Evolutionary conservation across 305 asterid genomes (phyloP).

Genomic region (Fraxinus latifolia): DNA sequence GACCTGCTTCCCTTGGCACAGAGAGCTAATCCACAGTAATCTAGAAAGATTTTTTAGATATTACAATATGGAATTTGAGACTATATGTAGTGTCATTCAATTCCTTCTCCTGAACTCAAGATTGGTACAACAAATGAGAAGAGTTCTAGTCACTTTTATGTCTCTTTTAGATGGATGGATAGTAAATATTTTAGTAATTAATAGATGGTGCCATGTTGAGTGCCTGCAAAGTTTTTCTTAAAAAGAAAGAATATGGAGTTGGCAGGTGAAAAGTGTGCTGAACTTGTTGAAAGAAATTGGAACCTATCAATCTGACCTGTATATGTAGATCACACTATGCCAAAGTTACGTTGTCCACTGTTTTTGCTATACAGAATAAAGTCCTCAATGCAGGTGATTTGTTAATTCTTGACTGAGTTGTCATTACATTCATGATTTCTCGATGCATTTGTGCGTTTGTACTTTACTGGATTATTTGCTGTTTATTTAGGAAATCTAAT

Average conservation of each 20-base stretch:
- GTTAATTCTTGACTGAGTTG: not conserved
- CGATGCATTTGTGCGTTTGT: not conserved
- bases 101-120: not conserved
- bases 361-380: not conserved
- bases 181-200: not conserved
- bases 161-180: not conserved
- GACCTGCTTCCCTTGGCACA: not conserved
- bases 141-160: not conserved
- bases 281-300: not conserved
- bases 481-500: not conserved
- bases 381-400: not conserved
- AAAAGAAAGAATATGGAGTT: not conserved
- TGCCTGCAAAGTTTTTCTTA: not conserved
- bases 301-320: not conserved
- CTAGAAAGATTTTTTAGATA: not conserved
- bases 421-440: constrained; percentile 1
- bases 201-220: not conserved
- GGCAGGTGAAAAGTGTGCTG: not conserved
- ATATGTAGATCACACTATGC: not conserved
- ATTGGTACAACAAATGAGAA: not conserved
- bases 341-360: not conserved
- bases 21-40: not conserved
- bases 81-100: not conserved
- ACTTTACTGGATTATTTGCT: not conserved
- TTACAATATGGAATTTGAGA: not conserved